Base-by-base conservation (phyloP, 306 rosid genomes). In the Cyamopsis tetragonoloba region DNA sequence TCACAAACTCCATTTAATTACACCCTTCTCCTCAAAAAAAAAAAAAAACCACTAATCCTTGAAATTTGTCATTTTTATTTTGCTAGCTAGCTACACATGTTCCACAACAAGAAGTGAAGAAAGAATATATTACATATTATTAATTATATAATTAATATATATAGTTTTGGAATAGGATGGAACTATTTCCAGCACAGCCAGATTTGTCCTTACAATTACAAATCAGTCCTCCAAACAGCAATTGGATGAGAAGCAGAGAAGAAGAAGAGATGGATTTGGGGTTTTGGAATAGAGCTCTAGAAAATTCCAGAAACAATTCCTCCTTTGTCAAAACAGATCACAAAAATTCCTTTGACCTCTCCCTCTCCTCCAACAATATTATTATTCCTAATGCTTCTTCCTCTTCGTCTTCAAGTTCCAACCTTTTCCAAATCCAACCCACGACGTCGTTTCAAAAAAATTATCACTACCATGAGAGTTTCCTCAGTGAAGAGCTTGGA, bases 181-280 rank as follows among this genome's bases (percentile, higher is more conserved):
- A 93, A 84, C 72, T 93, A 15, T 93, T 93, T 59, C 99, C 97
- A 5, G 99, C 99, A 42, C 99, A 90, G 64, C 99, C 99, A 47
- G 99, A 93, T n/a, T n/a, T n/a, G n/a, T n/a, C n/a, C 79, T 88
- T 93, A 70, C 88, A 96, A 14, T 74, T 93, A 37, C 99, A 93
- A 88, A 93, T 93, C 81, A 90, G 97, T 68, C 96, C 99, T 66
- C 99, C 99, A 47, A 90, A 85, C 83, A 42, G 67, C 54, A 83
- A 86, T 61, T 89, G 96, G 96, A 88, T 83, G 43, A 79, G 86
- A 76, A 80, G 23, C 24, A 62, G 32, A 11, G 59, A 49, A 15
- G 88, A 89, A 50, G 91, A 86, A 12, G 87, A 83, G 0, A 66
- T 89, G 41, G 88, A 86, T 86, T 93, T 93, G 91, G 96, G 96